Conservation (phyloP, 2,329 filamentous ascomycete genomes). For the Talaromyces islandicus region DNA sequence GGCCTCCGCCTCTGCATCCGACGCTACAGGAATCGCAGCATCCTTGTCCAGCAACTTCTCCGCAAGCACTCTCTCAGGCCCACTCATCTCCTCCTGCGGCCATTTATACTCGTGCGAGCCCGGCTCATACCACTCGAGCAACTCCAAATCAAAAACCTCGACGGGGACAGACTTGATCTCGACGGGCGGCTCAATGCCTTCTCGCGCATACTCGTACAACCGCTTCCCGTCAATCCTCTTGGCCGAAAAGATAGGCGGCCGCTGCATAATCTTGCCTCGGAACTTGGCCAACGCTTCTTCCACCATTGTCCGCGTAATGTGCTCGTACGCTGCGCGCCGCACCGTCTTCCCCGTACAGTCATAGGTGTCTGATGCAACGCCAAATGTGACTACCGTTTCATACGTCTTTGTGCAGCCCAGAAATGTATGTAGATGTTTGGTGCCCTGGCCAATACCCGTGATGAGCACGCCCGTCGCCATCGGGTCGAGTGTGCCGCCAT, state of each 20-base stretch:
- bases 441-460: slow-evolving; percentile 78
- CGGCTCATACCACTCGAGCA: slow-evolving; percentile 78
- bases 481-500: slow-evolving; percentile 92
- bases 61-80: slow-evolving; percentile 68
- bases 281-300: slow-evolving; percentile 69
- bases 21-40: slow-evolving; percentile 17
- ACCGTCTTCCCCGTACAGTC: slow-evolving; percentile 81
- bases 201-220: slow-evolving; percentile 90
- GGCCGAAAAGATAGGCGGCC: slow-evolving; percentile 87
- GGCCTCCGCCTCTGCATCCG: slow-evolving; percentile 24
- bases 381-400: slow-evolving; percentile 83
- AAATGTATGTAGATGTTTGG: slow-evolving; percentile 74
- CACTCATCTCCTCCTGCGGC: slow-evolving; percentile 71
- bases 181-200: slow-evolving; percentile 76
- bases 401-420: slow-evolving; percentile 89
- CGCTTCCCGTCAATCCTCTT: slow-evolving; percentile 90
- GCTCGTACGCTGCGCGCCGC: slow-evolving; percentile 65
- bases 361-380: slow-evolving; percentile 87
- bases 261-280: slow-evolving; percentile 77
- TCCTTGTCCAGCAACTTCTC: slow-evolving; percentile 55
- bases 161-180: slow-evolving; percentile 79
- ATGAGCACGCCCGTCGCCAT: slow-evolving; percentile 91
- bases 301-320: slow-evolving; percentile 73
- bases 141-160: slow-evolving; percentile 68
- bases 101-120: slow-evolving; percentile 73